Evolutionary conservation across 2,329 filamentous ascomycete species (phyloP).

Genomic region (Colletotrichum sp.): DNA sequence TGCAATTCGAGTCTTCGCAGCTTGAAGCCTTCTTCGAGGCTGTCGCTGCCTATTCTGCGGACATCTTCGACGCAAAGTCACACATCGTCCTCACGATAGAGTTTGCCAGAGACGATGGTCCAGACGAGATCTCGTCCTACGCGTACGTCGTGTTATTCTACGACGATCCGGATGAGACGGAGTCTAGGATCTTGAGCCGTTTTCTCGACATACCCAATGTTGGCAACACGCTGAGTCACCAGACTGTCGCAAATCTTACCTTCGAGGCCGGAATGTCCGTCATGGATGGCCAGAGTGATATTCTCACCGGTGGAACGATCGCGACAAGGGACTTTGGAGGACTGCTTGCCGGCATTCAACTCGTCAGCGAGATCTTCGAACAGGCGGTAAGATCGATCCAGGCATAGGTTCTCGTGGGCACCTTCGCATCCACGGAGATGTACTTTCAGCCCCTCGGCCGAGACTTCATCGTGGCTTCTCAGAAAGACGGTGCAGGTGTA

Average conservation of each 20-base stretch:
- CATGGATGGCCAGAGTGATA: background rate
- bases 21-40: background rate
- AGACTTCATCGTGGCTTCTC: background rate
- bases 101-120: background rate
- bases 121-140: background rate
- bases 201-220: background rate
- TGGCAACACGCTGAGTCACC: background rate
- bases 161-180: background rate
- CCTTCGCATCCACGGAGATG: background rate
- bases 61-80: background rate
- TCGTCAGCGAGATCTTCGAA: background rate
- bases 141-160: background rate
- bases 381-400: background rate
- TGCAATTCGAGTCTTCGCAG: background rate
- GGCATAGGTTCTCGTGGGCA: fast-evolving
- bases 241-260: background rate
- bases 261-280: background rate
- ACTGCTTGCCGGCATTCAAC: background rate
- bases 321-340: background rate
- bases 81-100: background rate
- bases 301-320: background rate
- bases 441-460: background rate
- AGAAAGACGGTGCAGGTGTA: background rate
- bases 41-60: background rate
- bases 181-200: background rate